Base-by-base conservation (phyloP, 208 protist species). In the Jaenimonas drosophilae region DNA sequence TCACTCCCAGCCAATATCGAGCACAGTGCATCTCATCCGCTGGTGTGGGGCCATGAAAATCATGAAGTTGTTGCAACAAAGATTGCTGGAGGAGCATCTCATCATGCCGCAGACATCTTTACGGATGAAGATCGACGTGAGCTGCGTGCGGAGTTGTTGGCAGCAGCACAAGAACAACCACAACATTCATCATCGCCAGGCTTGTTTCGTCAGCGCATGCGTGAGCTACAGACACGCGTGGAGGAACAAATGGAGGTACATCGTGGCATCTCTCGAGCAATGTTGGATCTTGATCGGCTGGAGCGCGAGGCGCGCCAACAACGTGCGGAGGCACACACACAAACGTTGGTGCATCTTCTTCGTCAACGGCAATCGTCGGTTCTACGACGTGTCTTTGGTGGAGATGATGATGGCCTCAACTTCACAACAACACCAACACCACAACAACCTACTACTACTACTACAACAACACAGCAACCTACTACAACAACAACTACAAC, bases 191-290 rank as follows among this genome's bases (percentile, higher is more conserved):
- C 40, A 45, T 28, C 20, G 6, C 9, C 17, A 28, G 21, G 19
- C 30, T 28, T 9, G 0, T 76, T 83, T 49, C 27, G 54, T 16
- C 16, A 60, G 33, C 63, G 65, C 11, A 38, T 69, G 28, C 28
- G 54, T 3, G 73, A 88, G 39, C 23, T 76, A 40, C 59, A 77
- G 33, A 54, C 56, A 26, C 70, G 73, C 9, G 78, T 88, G 48
- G 34, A 41, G 1, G 73, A 82, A 38, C 78, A 88, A 39, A 68
- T 88, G 54, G 50, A 64, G n/a, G 62, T 88, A 11, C 70, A 80
- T 46, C 69, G 70, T 11, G 70, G 44, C 0, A 47, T 88, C 29
- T 65, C 58, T 0, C 23, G 44, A 2, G 64, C 73, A 3, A 40
- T 64, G 25, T 48, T 38, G 17, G 54, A 73, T 26, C 21, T 80